These are phyloP conservation scores for Metschnikowia drakensbergensis DNA, from an alignment of 805 yeast genomes.

Conservation along the genomic window DNA sequence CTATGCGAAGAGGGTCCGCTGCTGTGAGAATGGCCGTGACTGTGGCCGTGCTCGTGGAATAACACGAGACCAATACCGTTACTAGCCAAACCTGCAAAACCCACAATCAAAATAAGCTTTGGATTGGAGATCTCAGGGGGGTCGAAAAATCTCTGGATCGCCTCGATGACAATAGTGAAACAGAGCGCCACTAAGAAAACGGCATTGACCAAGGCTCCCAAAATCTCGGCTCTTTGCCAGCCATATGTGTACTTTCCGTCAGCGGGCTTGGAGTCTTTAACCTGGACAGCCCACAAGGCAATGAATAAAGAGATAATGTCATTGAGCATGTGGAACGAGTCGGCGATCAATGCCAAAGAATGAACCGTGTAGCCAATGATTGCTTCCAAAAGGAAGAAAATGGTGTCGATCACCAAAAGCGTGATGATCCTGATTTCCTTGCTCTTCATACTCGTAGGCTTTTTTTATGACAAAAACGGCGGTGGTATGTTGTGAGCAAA, in stretches of 20 bases:
- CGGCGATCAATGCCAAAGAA: constrained; percentile 92
- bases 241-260: constrained; percentile 93
- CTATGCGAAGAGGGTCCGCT: constrained; percentile 7
- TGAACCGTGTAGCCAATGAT: constrained; percentile 87
- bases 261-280: constrained; percentile 75
- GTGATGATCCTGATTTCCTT: constrained; percentile 73
- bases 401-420: constrained; percentile 69
- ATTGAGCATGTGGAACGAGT: constrained; percentile 95
- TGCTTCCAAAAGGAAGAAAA: constrained; percentile 82
- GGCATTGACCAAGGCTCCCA: constrained; percentile 92
- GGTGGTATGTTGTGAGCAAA: background rate
- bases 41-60: constrained; percentile 71
- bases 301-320: constrained; percentile 86
- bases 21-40: constrained; percentile 25
- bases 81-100: constrained; percentile 75
- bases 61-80: constrained; percentile 79
- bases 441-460: constrained; percentile 27
- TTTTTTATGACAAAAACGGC: background rate
- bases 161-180: constrained; percentile 87
- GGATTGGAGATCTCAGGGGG: constrained; percentile 82
- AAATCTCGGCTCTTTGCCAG: constrained; percentile 95
- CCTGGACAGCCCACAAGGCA: constrained; percentile 95
- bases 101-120: constrained; percentile 75
- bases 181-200: constrained; percentile 90
- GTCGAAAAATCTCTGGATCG: constrained; percentile 79